These are phyloP conservation scores for Mucor sp. DNA, from an alignment of 371 early-diverging fungal genomes.

Conservation along the genomic window DNA sequence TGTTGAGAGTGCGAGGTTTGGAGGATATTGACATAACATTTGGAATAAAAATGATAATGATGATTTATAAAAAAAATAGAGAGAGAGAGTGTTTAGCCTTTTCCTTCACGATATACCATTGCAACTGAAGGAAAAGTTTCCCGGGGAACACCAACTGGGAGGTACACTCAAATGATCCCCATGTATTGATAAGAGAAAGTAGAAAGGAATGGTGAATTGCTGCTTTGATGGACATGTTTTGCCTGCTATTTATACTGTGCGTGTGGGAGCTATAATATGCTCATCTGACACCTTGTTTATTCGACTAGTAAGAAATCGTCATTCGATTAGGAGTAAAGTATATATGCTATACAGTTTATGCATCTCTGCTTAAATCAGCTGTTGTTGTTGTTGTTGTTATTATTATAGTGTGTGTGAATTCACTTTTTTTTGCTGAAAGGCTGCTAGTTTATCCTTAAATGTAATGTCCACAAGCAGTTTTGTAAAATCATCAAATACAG, in stretches of 20 bases:
- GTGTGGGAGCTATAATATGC: neutral
- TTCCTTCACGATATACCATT: neutral
- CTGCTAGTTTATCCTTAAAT: conserved; percentile 15
- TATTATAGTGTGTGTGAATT: neutral
- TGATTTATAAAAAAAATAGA: neutral
- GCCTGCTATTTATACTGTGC: no score
- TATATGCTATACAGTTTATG: neutral
- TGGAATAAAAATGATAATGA: neutral
- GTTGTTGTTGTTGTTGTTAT: neutral
- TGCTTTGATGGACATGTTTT: neutral
- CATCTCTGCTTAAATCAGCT: conserved; percentile 1
- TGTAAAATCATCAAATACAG: conserved; percentile 27
- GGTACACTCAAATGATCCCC: conserved; percentile 21
- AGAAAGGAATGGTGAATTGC: neutral
- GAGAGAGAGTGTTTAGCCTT: conserved; percentile 12
- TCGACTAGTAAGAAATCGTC: neutral
- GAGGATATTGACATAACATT: neutral
- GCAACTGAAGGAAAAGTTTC: conserved; percentile 3
- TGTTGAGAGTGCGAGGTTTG: neutral
- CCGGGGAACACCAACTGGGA: conserved; percentile 18
- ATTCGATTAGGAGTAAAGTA: neutral
- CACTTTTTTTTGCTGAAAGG: neutral
- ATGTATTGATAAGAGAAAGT: neutral
- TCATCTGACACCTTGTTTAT: neutral
- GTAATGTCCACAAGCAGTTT: conserved; percentile 23